Percentiles rank a stretch among this genome's conserved stretches.
Conservation (phyloP, 768 basidiomycete genomes). For the Russula vinacea region DNA sequence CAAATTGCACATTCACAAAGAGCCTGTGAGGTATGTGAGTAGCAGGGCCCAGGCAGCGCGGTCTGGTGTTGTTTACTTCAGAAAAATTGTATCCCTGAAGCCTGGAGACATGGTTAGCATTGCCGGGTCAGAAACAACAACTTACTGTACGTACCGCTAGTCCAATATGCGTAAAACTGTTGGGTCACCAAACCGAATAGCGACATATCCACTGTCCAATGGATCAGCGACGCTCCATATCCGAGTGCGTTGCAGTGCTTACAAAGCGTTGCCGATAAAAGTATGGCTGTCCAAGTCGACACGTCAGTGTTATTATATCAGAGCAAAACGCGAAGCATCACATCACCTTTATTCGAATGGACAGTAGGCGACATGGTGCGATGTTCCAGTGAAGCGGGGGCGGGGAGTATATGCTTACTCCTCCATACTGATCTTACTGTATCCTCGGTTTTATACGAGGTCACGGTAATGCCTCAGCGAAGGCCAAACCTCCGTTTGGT, state of each 20-base stretch:
- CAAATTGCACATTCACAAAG: constrained; percentile 4
- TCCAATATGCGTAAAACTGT: neutral
- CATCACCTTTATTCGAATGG: no score
- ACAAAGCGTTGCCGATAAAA: neutral
- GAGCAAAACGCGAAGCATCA: neutral
- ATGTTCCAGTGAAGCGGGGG: neutral
- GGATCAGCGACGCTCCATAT: neutral
- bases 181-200: constrained; percentile 1
- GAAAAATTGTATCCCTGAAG: neutral
- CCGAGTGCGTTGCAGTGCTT: neutral
- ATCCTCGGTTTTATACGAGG: neutral
- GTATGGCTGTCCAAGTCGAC: neutral
- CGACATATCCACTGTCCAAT: constrained; percentile 1
- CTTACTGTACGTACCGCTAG: neutral
- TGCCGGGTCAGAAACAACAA: neutral
- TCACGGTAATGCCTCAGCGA: neutral
- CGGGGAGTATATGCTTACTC: neutral
- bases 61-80: neutral
- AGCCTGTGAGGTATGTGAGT: neutral
- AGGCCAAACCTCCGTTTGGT: neutral
- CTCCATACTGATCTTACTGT: neutral
- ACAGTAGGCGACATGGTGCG: neutral
- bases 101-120: neutral
- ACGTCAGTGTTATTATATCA: neutral
- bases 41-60: neutral